Evolutionary conservation across 129 eudicot species (phyloP).

Genomic region (Flaveria ramosissima): DNA sequence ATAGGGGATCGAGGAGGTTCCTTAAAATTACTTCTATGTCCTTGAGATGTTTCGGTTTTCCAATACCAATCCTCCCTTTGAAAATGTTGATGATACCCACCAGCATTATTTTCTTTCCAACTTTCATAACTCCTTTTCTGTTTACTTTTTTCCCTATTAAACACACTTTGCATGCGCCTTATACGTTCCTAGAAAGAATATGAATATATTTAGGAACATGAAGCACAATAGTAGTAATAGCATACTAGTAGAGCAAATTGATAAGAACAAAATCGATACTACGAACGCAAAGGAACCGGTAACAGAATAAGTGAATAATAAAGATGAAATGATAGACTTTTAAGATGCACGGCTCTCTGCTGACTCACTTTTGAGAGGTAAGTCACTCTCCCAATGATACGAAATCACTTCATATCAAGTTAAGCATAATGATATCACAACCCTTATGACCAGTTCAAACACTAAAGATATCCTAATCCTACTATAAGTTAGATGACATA

Average conservation of each 20-base stretch:
- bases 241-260: not conserved
- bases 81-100: constrained; percentile 78
- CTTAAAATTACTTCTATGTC: constrained; percentile 50
- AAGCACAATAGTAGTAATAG: not conserved
- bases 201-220: not conserved
- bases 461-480: not conserved
- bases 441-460: not conserved
- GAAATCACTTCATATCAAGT: not conserved
- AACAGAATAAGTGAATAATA: not conserved
- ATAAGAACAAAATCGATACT: not conserved
- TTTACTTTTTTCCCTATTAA: constrained; percentile 80
- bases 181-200: constrained; percentile 64
- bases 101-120: constrained; percentile 66
- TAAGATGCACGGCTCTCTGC: not conserved
- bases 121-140: constrained; percentile 70
- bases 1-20: constrained; percentile 57
- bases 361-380: not conserved
- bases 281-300: not conserved
- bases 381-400: not conserved
- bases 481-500: not conserved
- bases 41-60: constrained; percentile 64
- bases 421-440: not conserved
- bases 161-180: constrained; percentile 91
- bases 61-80: constrained; percentile 98
- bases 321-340: not conserved